Conservation (phyloP, 129 eudicot species). For the Lactuca saligna region DNA sequence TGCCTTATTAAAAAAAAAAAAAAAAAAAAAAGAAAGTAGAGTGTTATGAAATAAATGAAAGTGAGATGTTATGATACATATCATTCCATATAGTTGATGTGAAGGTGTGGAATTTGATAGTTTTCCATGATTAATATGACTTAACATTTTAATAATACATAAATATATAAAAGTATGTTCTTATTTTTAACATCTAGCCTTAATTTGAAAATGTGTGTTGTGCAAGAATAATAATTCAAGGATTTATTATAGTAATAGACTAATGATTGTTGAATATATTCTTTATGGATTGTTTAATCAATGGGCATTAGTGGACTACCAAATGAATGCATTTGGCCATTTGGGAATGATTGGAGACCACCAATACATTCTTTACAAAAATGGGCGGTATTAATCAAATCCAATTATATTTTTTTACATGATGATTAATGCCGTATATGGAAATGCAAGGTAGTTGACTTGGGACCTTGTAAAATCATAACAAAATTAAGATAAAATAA, state of each 20-base stretch:
- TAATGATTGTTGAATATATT: constrained; percentile 26
- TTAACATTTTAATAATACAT: too few relatives aligned
- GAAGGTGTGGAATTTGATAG: too few relatives aligned
- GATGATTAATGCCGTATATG: neutral
- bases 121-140: too few relatives aligned
- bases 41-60: too few relatives aligned
- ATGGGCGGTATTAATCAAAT: constrained; percentile 27
- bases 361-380: constrained; percentile 14
- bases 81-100: too few relatives aligned
- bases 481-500: neutral
- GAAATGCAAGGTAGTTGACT: constrained; percentile 30
- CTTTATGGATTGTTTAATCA: constrained; percentile 22
- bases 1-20: too few relatives aligned
- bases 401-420: constrained; percentile 12
- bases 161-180: too few relatives aligned
- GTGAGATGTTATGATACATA: too few relatives aligned
- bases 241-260: constrained; percentile 6
- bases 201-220: neutral
- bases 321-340: constrained; percentile 24
- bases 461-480: constrained; percentile 3
- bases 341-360: constrained; percentile 31
- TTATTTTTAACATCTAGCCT: too few relatives aligned
- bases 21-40: too few relatives aligned
- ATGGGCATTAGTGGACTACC: constrained; percentile 17
- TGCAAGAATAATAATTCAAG: neutral